These are phyloP conservation scores for Fusarium nodosum DNA, from an alignment of 2,329 filamentous ascomycete species.

Conservation along the genomic window DNA sequence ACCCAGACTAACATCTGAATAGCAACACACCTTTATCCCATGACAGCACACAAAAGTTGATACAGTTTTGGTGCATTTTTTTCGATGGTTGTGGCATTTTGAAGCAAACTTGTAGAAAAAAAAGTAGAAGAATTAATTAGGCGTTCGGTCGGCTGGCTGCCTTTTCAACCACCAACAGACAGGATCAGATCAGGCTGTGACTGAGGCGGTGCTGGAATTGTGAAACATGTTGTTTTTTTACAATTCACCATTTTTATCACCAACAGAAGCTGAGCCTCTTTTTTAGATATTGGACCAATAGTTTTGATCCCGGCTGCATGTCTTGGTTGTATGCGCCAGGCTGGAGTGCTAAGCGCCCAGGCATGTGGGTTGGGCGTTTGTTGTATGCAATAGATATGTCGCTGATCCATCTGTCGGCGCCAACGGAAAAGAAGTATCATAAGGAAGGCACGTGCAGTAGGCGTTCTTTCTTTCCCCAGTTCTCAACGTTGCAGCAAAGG, in stretches of 20 bases:
- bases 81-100: not conserved
- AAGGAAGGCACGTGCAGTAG: too few relatives aligned
- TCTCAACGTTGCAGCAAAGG: not conserved
- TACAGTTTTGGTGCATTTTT: constrained; percentile 10
- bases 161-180: not conserved
- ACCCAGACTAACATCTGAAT: accelerated
- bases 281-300: not conserved
- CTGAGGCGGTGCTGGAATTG: not conserved
- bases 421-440: too few relatives aligned
- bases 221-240: constrained; percentile 1
- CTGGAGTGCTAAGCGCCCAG: not conserved
- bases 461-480: not conserved
- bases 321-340: not conserved
- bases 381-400: not conserved
- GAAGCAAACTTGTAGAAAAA: not conserved
- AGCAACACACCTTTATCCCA: constrained; percentile 29
- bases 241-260: not conserved
- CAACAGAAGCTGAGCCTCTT: not conserved
- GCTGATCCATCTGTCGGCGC: not conserved
- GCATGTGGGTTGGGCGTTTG: not conserved
- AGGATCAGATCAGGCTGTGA: not conserved
- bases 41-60: constrained; percentile 6
- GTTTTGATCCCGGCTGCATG: not conserved
- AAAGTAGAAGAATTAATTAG: constrained; percentile 1
- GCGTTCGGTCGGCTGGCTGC: too few relatives aligned